Evolutionary conservation across 1,139 yeast species (phyloP).

Genomic region (Citeromyces hawaiiensis): DNA sequence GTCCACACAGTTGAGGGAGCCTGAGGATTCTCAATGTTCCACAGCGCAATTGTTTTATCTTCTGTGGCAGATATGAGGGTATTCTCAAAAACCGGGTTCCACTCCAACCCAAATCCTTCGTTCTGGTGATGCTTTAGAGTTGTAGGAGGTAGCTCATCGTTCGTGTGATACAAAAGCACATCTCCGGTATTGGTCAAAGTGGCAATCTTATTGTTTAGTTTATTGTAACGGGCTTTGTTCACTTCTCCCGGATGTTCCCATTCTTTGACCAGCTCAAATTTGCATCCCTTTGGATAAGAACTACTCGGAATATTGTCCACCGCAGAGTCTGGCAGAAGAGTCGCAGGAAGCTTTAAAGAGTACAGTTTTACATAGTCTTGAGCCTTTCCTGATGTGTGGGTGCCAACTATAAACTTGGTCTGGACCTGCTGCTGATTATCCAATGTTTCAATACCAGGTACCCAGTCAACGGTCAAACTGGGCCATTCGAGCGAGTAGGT

Average conservation of each 20-base stretch:
- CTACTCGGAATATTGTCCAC: slow-evolving; percentile 14
- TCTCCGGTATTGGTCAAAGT: slow-evolving; percentile 39
- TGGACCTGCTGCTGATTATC: slow-evolving; percentile 23
- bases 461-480: slow-evolving; percentile 33
- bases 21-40: slow-evolving; percentile 37
- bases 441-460: slow-evolving; percentile 23
- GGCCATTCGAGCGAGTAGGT: slow-evolving; percentile 59
- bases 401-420: slow-evolving; percentile 33
- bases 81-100: slow-evolving; percentile 28
- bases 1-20: slow-evolving; percentile 29
- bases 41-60: slow-evolving; percentile 53
- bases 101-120: slow-evolving; percentile 63
- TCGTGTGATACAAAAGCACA: slow-evolving; percentile 26
- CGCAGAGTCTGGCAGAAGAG: slow-evolving; percentile 24
- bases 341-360: slow-evolving; percentile 34
- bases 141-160: slow-evolving; percentile 7
- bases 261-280: slow-evolving; percentile 23
- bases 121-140: slow-evolving; percentile 45
- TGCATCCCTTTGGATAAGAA: slow-evolving; percentile 10
- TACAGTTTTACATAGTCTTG: slow-evolving; percentile 33
- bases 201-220: slow-evolving; percentile 26
- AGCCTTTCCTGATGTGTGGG: slow-evolving; percentile 26
- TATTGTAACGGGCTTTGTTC: slow-evolving; percentile 27
- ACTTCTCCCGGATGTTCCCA: slow-evolving; percentile 48
- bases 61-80: slow-evolving; percentile 52